Percentiles rank a stretch among this genome's conserved stretches.
Evolutionary conservation across 805 yeast genomes (phyloP).

Genomic region (Candida boleticola): DNA sequence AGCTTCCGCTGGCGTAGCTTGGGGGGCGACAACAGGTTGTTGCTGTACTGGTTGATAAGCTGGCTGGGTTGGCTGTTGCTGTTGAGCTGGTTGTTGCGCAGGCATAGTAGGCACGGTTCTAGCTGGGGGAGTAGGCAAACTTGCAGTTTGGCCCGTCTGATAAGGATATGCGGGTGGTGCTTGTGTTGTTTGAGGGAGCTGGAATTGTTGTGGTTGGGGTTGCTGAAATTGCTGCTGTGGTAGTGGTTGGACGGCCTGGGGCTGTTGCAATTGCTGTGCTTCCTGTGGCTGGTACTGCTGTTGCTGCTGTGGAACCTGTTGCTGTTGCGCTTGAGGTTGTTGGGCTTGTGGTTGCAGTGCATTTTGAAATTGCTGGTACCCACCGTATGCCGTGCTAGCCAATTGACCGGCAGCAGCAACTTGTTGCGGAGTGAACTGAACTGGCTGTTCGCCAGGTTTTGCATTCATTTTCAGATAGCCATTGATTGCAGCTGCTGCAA

Average conservation of each 20-base stretch:
- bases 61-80: conserved; percentile 9
- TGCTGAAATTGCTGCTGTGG: conserved; percentile 11
- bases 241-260: conserved; percentile 10
- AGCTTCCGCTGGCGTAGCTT: no score
- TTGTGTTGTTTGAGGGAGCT: conserved; percentile 7
- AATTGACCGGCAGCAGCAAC: conserved; percentile 2
- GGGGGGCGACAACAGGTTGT: background rate
- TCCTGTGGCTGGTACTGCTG: conserved; percentile 2
- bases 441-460: conserved; percentile 1
- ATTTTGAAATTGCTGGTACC: conserved; percentile 2
- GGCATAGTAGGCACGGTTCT: conserved; percentile 20
- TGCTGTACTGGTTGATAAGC: conserved; percentile 8
- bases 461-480: conserved; percentile 2
- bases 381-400: conserved; percentile 1
- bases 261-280: conserved; percentile 1
- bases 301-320: conserved; percentile 4
- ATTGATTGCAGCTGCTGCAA: conserved; percentile 4
- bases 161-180: no score
- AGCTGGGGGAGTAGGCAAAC: conserved; percentile 14
- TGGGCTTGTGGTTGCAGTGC: conserved; percentile 4
- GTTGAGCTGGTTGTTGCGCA: conserved; percentile 7
- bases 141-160: no score
- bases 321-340: conserved; percentile 3
- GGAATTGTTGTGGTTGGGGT: conserved; percentile 9
- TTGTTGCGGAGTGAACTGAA: conserved; percentile 2